Percentiles rank a stretch among this genome's conserved stretches.
These are phyloP conservation scores for Grosmannia clavigera DNA, from an alignment of 2,329 filamentous ascomycete genomes.

Conservation along the genomic window DNA sequence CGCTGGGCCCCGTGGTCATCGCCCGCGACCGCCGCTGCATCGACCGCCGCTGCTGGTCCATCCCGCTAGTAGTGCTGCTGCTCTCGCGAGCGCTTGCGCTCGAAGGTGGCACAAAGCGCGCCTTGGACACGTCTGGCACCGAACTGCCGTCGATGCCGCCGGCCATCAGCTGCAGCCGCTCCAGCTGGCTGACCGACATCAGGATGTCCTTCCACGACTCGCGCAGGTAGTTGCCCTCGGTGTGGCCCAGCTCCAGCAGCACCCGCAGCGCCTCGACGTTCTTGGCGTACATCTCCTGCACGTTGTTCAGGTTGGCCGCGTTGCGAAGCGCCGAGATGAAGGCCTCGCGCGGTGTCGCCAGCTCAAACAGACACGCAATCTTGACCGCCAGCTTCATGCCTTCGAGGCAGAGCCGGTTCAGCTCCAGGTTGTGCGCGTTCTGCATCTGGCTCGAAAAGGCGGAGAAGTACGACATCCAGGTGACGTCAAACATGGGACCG, in stretches of 20 bases:
- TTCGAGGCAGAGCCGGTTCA: slow-evolving; percentile 85
- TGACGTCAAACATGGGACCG: slow-evolving; percentile 96
- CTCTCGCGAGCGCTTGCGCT: slow-evolving; percentile 9
- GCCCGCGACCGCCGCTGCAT: slow-evolving; percentile 47
- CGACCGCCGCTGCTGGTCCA: slow-evolving; percentile 44
- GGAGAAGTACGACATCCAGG: slow-evolving; percentile 98
- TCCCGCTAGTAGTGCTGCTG: slow-evolving; percentile 10
- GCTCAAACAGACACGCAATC: slow-evolving; percentile 84
- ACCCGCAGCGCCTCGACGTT: slow-evolving; percentile 91
- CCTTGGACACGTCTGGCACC: slow-evolving; percentile 83
- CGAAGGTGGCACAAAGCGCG: slow-evolving; percentile 53
- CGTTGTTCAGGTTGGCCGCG: slow-evolving; percentile 90
- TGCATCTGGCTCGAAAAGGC: slow-evolving; percentile 88
- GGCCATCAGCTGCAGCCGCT: slow-evolving; percentile 87
- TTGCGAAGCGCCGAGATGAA: slow-evolving; percentile 90
- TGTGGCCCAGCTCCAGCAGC: slow-evolving; percentile 80
- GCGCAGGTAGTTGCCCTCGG: slow-evolving; percentile 79
- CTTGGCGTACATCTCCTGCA: slow-evolving; percentile 90
- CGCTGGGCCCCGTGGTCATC: slow-evolving; percentile 48
- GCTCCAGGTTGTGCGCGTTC: slow-evolving; percentile 82
- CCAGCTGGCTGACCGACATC: slow-evolving; percentile 89
- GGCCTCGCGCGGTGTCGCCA: slow-evolving; percentile 85
- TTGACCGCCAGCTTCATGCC: slow-evolving; percentile 89
- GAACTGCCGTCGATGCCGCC: slow-evolving; percentile 87
- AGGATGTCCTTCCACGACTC: slow-evolving; percentile 93